Conservation (phyloP, 2,329 filamentous ascomycete genomes). For the Colletotrichum tofieldiae region DNA sequence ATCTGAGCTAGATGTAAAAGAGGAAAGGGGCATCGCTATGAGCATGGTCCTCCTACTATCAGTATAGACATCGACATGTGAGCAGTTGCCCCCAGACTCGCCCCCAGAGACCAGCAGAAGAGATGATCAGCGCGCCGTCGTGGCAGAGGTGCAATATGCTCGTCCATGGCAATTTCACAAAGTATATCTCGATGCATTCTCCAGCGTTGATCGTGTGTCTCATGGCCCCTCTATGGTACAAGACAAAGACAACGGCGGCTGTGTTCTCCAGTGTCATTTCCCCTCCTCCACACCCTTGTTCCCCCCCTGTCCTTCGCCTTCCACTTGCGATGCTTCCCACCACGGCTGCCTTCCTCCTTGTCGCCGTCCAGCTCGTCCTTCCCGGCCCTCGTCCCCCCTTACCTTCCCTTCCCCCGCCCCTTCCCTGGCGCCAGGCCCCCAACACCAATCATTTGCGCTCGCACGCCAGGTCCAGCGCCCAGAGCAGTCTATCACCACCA, state of each 20-base stretch:
- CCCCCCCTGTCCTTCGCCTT: slow-evolving; percentile 17
- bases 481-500: slow-evolving; percentile 19
- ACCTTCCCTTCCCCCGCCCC: neutral
- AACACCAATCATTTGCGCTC: slow-evolving; percentile 13
- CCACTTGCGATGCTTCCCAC: slow-evolving; percentile 1
- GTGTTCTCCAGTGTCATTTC: slow-evolving; percentile 41
- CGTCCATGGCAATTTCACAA: slow-evolving; percentile 15
- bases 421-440: neutral
- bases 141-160: no score
- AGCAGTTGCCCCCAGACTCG: slow-evolving; percentile 3
- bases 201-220: slow-evolving; percentile 8
- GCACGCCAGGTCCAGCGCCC: slow-evolving; percentile 11
- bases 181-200: slow-evolving; percentile 20
- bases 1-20: neutral
- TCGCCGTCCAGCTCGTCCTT: slow-evolving; percentile 2
- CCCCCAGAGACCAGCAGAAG: slow-evolving; percentile 27
- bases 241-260: slow-evolving; percentile 30
- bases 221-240: slow-evolving; percentile 3
- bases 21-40: neutral
- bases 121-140: slow-evolving; percentile 27
- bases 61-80: neutral
- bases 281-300: slow-evolving; percentile 36
- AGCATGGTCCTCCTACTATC: slow-evolving; percentile 17
- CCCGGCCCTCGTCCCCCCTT: neutral
- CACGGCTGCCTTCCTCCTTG: no score